A percentile compares a stretch with the other conserved stretches of the same genome.
Conservation (phyloP, 2,329 filamentous ascomycete genomes). For the Davidsoniella virescens region DNA sequence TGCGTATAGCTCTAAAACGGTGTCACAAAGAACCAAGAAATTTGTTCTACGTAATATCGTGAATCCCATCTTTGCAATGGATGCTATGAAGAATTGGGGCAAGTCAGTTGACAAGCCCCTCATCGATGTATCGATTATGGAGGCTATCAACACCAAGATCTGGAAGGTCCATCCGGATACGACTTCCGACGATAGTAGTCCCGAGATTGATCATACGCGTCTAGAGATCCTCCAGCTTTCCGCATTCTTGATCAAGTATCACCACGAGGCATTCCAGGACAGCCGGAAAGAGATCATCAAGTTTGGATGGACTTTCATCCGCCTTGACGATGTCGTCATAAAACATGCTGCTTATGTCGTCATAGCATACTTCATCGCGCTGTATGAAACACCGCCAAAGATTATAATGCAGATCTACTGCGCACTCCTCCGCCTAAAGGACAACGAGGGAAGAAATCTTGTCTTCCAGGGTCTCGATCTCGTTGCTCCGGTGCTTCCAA, state of each 20-base stretch:
- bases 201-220: constrained; percentile 83
- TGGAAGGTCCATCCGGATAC: constrained; percentile 84
- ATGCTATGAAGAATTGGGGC: constrained; percentile 71
- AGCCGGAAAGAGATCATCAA: constrained; percentile 96
- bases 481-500: constrained; percentile 83
- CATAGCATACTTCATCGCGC: constrained; percentile 92
- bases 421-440: constrained; percentile 76
- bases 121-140: constrained; percentile 74
- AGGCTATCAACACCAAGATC: constrained; percentile 78
- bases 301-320: constrained; percentile 97
- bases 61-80: constrained; percentile 92
- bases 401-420: constrained; percentile 93
- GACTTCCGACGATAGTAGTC: constrained; percentile 61
- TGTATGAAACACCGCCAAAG: constrained; percentile 91
- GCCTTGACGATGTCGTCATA: constrained; percentile 97
- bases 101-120: constrained; percentile 31
- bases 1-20: constrained; percentile 61
- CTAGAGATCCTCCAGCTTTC: constrained; percentile 95
- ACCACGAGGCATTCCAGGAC: constrained; percentile 74
- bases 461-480: constrained; percentile 91
- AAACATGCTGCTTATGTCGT: constrained; percentile 96
- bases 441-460: constrained; percentile 80
- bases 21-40: constrained; percentile 78
- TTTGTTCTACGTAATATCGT: constrained; percentile 85
- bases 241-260: constrained; percentile 88